These are phyloP conservation scores for Tolypocladium endophyticum DNA, from an alignment of 2,329 filamentous ascomycete genomes.

Conservation along the genomic window DNA sequence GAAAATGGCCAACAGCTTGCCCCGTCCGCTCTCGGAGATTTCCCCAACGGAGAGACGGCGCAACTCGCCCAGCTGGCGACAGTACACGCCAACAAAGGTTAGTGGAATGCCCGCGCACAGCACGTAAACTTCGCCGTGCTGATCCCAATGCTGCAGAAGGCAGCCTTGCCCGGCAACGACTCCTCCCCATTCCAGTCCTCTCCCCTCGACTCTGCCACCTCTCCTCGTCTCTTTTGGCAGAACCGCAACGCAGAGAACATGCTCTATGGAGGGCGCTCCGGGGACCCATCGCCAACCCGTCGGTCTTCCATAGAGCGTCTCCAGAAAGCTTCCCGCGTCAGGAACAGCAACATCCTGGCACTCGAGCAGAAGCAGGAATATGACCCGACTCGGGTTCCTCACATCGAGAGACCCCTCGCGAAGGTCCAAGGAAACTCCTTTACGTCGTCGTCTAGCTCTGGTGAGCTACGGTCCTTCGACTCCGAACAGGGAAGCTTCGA, in stretches of 20 bases:
- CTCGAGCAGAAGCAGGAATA: slow-evolving; percentile 89
- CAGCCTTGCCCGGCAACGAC: slow-evolving; percentile 53
- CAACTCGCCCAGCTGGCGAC: slow-evolving; percentile 88
- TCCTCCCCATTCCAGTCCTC: slow-evolving; percentile 81
- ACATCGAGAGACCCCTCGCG: slow-evolving; percentile 73
- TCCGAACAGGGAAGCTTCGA: slow-evolving; percentile 32
- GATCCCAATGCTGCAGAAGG: slow-evolving; percentile 42
- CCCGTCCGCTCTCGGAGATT: slow-evolving; percentile 79
- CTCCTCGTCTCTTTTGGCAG: slow-evolving; percentile 90
- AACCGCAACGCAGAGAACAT: slow-evolving; percentile 70
- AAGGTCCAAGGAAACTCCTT: slow-evolving; percentile 66
- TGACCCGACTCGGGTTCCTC: slow-evolving; percentile 66
- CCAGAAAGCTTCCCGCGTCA: slow-evolving; percentile 88
- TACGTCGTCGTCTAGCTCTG: slow-evolving; percentile 46
- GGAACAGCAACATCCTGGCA: slow-evolving; percentile 95
- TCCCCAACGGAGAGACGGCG: slow-evolving; percentile 74
- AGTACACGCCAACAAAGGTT: slow-evolving; percentile 34
- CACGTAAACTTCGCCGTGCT: slow-evolving; percentile 11
- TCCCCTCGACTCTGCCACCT: slow-evolving; percentile 56
- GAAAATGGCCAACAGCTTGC: slow-evolving; percentile 51
- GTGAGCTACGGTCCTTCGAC: slow-evolving; percentile 41
- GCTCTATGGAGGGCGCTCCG: slow-evolving; percentile 45
- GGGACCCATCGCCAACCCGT: slow-evolving; percentile 61
- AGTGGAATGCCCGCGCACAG: slow-evolving; percentile 6
- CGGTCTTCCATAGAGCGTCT: slow-evolving; percentile 91